Evolutionary conservation across 495 filamentous ascomycete species (phyloP), one percentile per base, ranked within the genome.

Genomic region (Sabuloglossum arenarium): DNA sequence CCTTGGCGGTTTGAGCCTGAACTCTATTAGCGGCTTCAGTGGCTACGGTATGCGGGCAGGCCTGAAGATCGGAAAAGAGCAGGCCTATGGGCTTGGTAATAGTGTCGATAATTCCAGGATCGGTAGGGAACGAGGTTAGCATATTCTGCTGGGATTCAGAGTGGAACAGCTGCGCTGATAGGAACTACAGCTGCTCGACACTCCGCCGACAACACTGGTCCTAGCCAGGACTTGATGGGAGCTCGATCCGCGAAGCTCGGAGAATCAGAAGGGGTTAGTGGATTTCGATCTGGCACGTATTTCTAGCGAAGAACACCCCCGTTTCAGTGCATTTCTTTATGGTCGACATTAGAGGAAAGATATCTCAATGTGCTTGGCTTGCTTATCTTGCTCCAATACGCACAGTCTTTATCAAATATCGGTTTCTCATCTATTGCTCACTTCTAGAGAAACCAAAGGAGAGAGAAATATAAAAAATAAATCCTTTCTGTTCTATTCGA

Each of bases 41-140:
- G 67, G 71, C 24, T 74, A 75, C 59, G 71, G 73, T 0, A 68
- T 75, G 64, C 72, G 68, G 59, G 72, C 72, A 42, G 73, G 73
- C 25, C 39, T 73, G 19, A 75, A 75, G 60, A 63, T 70, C 9
- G 47, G 56, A 30, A 45, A 53, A 24, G 28, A 53, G 53, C 56
- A 29, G 32, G 30, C 55, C 14, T 51, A 29, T 21, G 42, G 29
- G n/a, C 29, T 47, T 19, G 27, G 24, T 51, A 19, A 10, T 30
- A 14, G 8, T 16, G 16, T 8, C 34, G 34, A 16, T 8, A 16
- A 39, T 39, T 39, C 34, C 34, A 39, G 25, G 5, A 28, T 23
- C 16, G 24, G 16, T 6, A 51, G 23, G 47, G 47, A 27, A 14
- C 47, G 24, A 51, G 24, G 47, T 29, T 28, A 30, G 47, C 6